These are phyloP conservation scores for Mucor lusitanicus DNA, from an alignment of 371 early-diverging fungal genomes.

Conservation along the genomic window DNA sequence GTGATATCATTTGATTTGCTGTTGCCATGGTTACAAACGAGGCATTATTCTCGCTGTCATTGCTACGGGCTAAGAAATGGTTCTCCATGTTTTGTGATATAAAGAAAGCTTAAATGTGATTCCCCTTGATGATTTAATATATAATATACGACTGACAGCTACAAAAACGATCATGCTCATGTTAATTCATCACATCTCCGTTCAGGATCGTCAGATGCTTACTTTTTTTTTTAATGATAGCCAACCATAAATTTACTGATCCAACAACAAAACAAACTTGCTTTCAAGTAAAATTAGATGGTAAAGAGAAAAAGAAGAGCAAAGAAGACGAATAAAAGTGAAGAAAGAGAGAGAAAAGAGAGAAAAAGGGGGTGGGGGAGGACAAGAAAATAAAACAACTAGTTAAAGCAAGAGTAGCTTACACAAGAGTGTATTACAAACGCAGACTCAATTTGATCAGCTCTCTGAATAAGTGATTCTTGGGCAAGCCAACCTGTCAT, in stretches of 20 bases:
- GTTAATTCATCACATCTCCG: too few species aligned
- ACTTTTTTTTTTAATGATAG: not conserved
- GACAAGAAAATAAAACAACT: not conserved
- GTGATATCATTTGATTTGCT: constrained; percentile 17
- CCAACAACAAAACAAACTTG: not conserved
- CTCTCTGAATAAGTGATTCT: constrained; percentile 38
- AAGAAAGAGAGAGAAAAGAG: not conserved
- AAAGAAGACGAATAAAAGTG: not conserved
- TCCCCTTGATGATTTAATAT: not conserved
- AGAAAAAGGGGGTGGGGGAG: constrained; percentile 2
- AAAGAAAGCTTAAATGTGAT: not conserved
- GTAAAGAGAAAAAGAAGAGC: not conserved
- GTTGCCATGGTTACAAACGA: constrained; percentile 19
- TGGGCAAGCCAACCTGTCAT: constrained; percentile 47
- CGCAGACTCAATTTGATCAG: constrained; percentile 15
- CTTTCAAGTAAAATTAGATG: not conserved
- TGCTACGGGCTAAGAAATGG: not conserved
- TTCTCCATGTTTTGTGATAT: not conserved
- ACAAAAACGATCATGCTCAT: not conserved
- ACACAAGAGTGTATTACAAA: constrained; percentile 10
- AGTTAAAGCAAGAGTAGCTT: not conserved
- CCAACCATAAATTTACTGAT: not conserved
- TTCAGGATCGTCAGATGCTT: not conserved
- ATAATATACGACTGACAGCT: not conserved
- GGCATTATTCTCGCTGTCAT: constrained; percentile 15